Base-by-base conservation (phyloP, 805 yeast species). In the Priceomyces carsonii region DNA sequence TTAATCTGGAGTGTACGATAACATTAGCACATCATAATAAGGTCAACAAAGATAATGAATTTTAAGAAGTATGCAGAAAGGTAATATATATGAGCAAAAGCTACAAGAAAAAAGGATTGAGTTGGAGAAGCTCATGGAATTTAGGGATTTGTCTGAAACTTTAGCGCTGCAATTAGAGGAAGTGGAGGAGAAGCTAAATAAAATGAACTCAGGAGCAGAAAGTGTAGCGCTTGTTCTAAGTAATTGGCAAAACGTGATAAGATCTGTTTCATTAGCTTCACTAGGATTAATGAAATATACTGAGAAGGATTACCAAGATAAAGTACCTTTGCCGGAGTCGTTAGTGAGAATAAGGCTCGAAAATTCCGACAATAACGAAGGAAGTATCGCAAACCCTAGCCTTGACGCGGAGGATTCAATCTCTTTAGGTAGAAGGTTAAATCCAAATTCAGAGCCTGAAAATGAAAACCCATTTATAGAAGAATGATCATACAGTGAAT, bases 161-260 rank as follows among this genome's bases (percentile, higher is more conserved):
- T 57, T 82, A 18, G 70, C 76, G 6, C 39, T 41, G 2, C 74
- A 77, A 42, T 59, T 82, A 13, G 76, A 71, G 23, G 62, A 60
- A 12, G 60, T 80, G 3, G 73, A 71, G n/a, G 55, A 59, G 4
- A 73, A 74, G 41, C 51, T 82, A 6, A 72, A 66, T 13, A 64
- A 65, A 10, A 58, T 79, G 57, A 58, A 69, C 32, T 71, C 72
- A 26, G 88, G 88, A 0, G 70, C 87, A 1, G 79, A 70, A 33
- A 73, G 82, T 24, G 80, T 80, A 5, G 75, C 77, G 2, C 57
- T 69, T 4, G 75, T 82, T 1, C 66, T 84, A 47, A 66, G 77
- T 3, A 81, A 79, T 45, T 82, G 90, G 90, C 71, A 73, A 36
- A 76, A 73, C 38, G 80, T 82, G 13, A 61, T 79, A 13, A 66